phyloP scores from a whole-genome alignment of 257 asterid genomes.

The Cynanchum wilfordii region DNA sequence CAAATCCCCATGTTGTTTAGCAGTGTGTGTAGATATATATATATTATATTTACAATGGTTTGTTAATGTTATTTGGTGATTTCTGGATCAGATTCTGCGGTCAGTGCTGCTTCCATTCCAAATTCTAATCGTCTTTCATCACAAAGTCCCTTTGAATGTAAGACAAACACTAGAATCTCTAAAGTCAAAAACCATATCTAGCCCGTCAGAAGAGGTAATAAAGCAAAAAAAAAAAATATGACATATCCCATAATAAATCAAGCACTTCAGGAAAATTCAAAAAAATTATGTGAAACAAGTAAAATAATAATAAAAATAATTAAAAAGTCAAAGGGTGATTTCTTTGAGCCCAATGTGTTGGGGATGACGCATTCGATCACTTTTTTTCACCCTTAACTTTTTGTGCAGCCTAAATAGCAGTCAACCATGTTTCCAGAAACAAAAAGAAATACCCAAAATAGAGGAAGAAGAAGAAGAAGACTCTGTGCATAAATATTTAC shows the following conservation, averaged over 20 bases:
- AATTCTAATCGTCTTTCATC: constrained; percentile 21
- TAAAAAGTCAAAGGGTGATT: constrained; percentile 39
- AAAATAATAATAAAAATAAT: no score
- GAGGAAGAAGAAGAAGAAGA: constrained; percentile 28
- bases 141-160: constrained; percentile 23
- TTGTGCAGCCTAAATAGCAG: constrained; percentile 35
- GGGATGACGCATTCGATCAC: constrained; percentile 21
- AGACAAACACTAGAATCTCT: constrained; percentile 27
- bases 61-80: constrained; percentile 13
- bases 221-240: background rate
- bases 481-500: no score
- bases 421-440: constrained; percentile 16
- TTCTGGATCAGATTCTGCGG: constrained; percentile 45
- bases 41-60: no score
- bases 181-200: constrained; percentile 41
- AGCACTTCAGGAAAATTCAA: no score
- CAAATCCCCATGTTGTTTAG: background rate
- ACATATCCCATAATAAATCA: no score
- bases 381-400: constrained; percentile 26
- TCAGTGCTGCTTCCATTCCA: constrained; percentile 45
- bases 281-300: no score
- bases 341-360: constrained; percentile 33
- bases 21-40: background rate
- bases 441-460: constrained; percentile 31
- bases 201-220: constrained; percentile 9